Conservation (phyloP, 148 eudicot genomes). For the Heliamphora exappendiculata region DNA sequence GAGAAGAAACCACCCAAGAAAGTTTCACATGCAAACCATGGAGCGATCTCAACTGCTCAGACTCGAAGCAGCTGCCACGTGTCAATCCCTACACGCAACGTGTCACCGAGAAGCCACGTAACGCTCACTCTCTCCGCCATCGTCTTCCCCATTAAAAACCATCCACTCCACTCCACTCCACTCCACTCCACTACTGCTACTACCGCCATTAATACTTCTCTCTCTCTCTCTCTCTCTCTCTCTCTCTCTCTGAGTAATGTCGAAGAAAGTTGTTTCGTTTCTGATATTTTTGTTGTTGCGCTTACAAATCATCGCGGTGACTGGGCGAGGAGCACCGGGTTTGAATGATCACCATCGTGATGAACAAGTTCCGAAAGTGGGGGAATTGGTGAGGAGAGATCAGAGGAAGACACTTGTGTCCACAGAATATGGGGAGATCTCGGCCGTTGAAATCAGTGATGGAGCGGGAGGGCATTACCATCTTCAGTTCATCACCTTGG, state of each 20-base stretch:
- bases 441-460: conserved; percentile 41
- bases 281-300: not conserved
- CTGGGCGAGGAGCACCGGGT: not conserved
- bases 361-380: conserved; percentile 9
- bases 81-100: conserved; percentile 19
- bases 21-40: not conserved
- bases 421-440: conserved; percentile 46
- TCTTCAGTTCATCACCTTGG: conserved; percentile 70
- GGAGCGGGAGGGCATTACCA: conserved; percentile 40
- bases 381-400: conserved; percentile 38
- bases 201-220: not conserved
- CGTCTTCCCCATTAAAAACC: not conserved
- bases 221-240: conserved; percentile 10
- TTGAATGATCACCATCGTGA: not conserved
- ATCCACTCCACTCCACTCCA: not conserved
- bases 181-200: not conserved
- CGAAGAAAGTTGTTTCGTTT: conserved; percentile 2
- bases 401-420: conserved; percentile 32
- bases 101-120: conserved; percentile 45
- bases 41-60: not conserved
- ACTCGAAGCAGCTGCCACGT: conserved; percentile 23
- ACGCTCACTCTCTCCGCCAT: not conserved
- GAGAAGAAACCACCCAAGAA: no score
- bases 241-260: not conserved
- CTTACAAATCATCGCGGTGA: not conserved